phyloP scores from a whole-genome alignment of 176 grass and related monocot species.

The Lolium multiflorum region DNA sequence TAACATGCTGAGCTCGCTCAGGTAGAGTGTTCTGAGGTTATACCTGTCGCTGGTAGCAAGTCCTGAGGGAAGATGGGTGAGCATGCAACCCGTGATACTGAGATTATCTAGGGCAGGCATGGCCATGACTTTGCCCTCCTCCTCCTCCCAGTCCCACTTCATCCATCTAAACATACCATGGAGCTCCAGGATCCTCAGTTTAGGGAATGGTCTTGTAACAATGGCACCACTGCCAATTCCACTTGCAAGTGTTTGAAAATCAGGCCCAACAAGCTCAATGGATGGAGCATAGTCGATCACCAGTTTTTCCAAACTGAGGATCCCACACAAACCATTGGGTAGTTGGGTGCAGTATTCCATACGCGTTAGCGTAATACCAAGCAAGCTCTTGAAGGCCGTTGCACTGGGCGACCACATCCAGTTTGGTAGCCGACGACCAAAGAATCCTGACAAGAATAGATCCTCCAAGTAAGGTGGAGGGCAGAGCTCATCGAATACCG shows the following conservation, averaged over 20 bases:
- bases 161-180: background rate
- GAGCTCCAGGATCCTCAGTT: background rate
- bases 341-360: background rate
- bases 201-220: background rate
- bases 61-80: background rate
- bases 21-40: background rate
- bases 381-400: slow-evolving; percentile 15
- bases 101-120: background rate
- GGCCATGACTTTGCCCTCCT: background rate
- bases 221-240: background rate
- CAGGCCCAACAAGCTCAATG: background rate
- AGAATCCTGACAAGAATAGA: slow-evolving; percentile 28
- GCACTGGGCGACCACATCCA: background rate
- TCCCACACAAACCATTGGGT: background rate
- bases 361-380: too few species aligned
- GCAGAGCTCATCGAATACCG: slow-evolving; percentile 35
- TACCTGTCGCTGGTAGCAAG: background rate
- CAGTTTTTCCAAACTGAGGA: background rate
- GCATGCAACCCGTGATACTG: background rate
- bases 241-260: background rate
- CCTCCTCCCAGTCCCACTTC: slow-evolving; percentile 35
- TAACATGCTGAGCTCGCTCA: background rate
- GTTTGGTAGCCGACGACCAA: slow-evolving; percentile 12
- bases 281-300: background rate
- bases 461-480: slow-evolving; percentile 9